Evolutionary conservation across 352 stramenopile species (phyloP), one percentile per base, ranked within the genome.

Genomic region (Globisporangium spiculum): DNA sequence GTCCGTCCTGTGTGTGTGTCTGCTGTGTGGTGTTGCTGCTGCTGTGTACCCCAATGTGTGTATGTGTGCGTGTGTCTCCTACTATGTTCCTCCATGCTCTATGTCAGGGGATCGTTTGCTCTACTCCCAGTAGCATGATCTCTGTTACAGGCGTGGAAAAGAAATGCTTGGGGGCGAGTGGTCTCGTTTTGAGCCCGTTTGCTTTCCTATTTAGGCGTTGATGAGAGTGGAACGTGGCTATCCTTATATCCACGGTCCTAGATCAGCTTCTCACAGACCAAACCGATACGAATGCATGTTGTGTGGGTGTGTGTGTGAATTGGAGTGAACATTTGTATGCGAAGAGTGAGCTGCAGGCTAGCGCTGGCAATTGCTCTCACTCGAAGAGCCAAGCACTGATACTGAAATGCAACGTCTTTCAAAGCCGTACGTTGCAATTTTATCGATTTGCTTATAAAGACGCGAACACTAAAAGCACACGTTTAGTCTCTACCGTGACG

Each of bases 401-500:
- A 91, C 83, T 91, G 83, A 91, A 88, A 86, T 92, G 82, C 76
- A 84, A 72, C 75, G 79, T 74, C 48, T 60, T 65, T 76, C 67
- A 38, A 20, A 41, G 54, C 73, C 72, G 69, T 90, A 74, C 80
- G 79, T 66, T 88, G 79, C 75, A 88, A 74, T 92, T 88, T 88
- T 90, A 92, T 92, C 84, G 74, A 86, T 83, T 81, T 90, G 84
- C 84, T 85, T 57, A 92, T 84, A 92, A 53, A 46, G 75, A 92
- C 79, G 84, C 84, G 84, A 92, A 73, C 81, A 89, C 82, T 92
- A 81, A 92, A 92, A 92, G 84, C 84, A 92, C 84, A 92, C 84
- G 84, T 90, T 92, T 86, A 70, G 78, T 88, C 79, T 65, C 36
- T 55, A 77, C 74, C 55, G 72, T 92, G 82, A 84, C 86, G 74